Evolutionary conservation across 1,284 basidiomycete genomes (phyloP).

Genomic region (Rhodofomes roseus): DNA sequence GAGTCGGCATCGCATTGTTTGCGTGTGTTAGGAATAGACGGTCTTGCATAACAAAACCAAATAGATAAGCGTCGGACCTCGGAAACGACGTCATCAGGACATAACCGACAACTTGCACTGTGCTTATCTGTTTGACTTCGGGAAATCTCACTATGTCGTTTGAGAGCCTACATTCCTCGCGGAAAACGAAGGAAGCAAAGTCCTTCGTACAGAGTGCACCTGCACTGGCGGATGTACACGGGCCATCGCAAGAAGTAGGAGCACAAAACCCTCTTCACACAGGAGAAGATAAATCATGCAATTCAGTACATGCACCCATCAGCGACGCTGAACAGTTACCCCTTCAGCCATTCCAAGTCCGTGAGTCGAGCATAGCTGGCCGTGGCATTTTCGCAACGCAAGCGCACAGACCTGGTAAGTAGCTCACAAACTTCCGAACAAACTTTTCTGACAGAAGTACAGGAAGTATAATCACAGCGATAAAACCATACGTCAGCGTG

Average conservation of each 20-base stretch:
- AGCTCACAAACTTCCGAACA: not conserved
- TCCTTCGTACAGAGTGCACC: conserved; percentile 21
- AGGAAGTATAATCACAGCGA: conserved; percentile 60
- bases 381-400: conserved; percentile 30
- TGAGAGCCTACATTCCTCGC: conserved; percentile 19
- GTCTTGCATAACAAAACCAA: not conserved
- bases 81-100: not conserved
- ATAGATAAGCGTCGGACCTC: not conserved
- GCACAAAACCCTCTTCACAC: too few relatives aligned
- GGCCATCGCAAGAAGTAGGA: too few relatives aligned
- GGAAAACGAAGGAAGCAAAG: conserved; percentile 23
- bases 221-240: too few relatives aligned
- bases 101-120: not conserved
- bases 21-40: not conserved
- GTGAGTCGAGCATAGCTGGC: conserved; percentile 3
- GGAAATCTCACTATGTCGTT: too few relatives aligned
- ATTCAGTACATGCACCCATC: too few relatives aligned
- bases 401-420: conserved; percentile 36
- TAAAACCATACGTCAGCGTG: conserved; percentile 58
- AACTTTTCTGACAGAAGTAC: not conserved
- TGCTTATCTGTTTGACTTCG: too few relatives aligned
- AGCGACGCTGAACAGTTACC: not conserved
- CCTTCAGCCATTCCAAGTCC: conserved; percentile 6
- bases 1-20: too few relatives aligned
- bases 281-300: too few relatives aligned